Conservation (phyloP, 495 filamentous ascomycete genomes). For the Parathielavia appendiculata region DNA sequence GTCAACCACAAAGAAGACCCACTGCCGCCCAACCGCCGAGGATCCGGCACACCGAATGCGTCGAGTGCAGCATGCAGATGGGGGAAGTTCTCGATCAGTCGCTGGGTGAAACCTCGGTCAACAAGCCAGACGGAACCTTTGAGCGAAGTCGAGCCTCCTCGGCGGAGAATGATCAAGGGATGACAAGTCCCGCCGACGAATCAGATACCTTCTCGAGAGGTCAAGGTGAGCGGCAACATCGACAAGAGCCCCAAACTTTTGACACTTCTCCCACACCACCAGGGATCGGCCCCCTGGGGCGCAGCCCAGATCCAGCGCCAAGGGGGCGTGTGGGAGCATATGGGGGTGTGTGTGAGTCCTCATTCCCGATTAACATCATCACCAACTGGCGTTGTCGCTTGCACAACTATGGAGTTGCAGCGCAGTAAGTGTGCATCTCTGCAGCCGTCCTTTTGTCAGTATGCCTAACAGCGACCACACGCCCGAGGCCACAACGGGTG, state of each 20-base stretch:
- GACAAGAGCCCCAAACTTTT: background rate
- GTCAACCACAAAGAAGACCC: background rate
- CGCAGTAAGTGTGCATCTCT: too few relatives aligned
- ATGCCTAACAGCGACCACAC: too few relatives aligned
- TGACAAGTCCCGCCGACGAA: constrained; percentile 6
- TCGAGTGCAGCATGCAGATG: constrained; percentile 9
- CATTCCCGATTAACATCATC: background rate
- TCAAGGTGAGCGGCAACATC: constrained; percentile 6
- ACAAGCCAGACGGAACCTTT: constrained; percentile 9
- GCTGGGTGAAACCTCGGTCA: constrained; percentile 18
- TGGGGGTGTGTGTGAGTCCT: background rate
- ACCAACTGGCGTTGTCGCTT: background rate
- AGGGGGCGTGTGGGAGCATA: constrained; percentile 7
- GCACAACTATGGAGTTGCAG: too few relatives aligned
- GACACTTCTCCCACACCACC: constrained; percentile 2
- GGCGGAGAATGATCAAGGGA: background rate
- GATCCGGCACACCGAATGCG: background rate
- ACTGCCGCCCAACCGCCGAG: constrained; percentile 7
- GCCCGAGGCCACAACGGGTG: background rate
- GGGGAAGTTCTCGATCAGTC: constrained; percentile 6
- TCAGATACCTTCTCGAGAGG: constrained; percentile 8
- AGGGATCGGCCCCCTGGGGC: constrained; percentile 14
- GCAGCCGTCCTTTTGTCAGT: too few relatives aligned
- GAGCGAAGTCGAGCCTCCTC: background rate
- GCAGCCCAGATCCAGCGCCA: constrained; percentile 21